These are phyloP conservation scores for Xylaria arbuscula DNA, from an alignment of 2,329 filamentous ascomycete species.

Conservation along the genomic window DNA sequence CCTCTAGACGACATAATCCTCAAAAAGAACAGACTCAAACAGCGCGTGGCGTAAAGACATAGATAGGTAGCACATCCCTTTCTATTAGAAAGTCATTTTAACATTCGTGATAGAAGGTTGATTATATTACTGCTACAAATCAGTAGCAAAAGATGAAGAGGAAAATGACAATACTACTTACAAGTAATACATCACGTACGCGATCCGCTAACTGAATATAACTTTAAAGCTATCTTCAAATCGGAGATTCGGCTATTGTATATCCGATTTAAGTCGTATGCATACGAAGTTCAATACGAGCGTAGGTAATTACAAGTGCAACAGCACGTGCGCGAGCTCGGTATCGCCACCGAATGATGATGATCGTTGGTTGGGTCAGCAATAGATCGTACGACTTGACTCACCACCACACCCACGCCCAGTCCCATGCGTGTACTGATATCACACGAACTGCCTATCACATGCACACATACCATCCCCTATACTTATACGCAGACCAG, in stretches of 20 bases:
- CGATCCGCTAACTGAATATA: neutral
- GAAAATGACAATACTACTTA: neutral
- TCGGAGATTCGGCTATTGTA: no score
- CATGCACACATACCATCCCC: neutral
- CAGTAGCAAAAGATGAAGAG: neutral
- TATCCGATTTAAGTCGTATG: neutral
- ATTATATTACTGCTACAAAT: neutral
- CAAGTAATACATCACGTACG: no score
- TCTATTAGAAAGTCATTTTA: no score
- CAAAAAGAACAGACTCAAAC: slow-evolving; percentile 8
- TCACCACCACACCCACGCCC: no score
- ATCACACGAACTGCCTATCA: neutral
- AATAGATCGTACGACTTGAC: slow-evolving; percentile 25
- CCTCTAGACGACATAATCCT: neutral
- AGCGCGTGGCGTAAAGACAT: slow-evolving; percentile 28
- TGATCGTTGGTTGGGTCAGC: neutral
- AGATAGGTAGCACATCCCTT: neutral
- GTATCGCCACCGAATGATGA: slow-evolving; percentile 15
- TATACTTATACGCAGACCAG: no score
- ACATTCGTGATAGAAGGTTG: neutral
- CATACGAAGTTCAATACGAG: neutral
- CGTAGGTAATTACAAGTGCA: neutral
- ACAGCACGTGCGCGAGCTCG: neutral
- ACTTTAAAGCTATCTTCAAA: no score
- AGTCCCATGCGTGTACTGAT: no score